Conservation (phyloP, 2,329 filamentous ascomycete species). For the Knoxdaviesia capensis region DNA sequence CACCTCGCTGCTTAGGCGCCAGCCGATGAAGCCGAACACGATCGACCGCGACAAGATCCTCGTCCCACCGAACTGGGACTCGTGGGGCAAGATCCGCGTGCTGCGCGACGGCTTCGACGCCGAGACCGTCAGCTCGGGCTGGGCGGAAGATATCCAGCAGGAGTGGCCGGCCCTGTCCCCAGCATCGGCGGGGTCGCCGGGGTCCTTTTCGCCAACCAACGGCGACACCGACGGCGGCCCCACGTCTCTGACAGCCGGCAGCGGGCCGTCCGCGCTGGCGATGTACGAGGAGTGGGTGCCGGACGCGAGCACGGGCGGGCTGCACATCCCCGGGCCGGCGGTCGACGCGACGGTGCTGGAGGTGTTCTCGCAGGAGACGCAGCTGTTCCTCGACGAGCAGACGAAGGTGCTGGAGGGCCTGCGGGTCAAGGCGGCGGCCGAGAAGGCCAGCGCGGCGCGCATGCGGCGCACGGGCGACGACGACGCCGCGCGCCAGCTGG, state of each 20-base stretch:
- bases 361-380: constrained; percentile 33
- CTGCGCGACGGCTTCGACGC: constrained; percentile 83
- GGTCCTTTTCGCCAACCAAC: constrained; percentile 6
- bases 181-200: not conserved
- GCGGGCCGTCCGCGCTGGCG: constrained; percentile 2
- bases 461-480: constrained; percentile 13
- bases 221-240: constrained; percentile 4
- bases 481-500: constrained; percentile 1
- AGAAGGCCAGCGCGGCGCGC: constrained; percentile 11
- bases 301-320: constrained; percentile 46
- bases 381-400: constrained; percentile 59
- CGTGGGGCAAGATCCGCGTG: constrained; percentile 91
- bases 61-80: constrained; percentile 94
- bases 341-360: constrained; percentile 2
- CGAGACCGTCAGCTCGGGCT: constrained; percentile 65
- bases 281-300: constrained; percentile 59
- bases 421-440: constrained; percentile 24
- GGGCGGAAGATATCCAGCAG: constrained; percentile 65
- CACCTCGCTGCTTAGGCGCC: constrained; percentile 59
- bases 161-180: constrained; percentile 17
- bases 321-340: constrained; percentile 29
- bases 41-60: constrained; percentile 89
- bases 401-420: constrained; percentile 51
- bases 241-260: not conserved
- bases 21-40: constrained; percentile 71